These are phyloP conservation scores for Tetrastigma voinierianum DNA, from an alignment of 164 flowering plant genomes.

Conservation along the genomic window DNA sequence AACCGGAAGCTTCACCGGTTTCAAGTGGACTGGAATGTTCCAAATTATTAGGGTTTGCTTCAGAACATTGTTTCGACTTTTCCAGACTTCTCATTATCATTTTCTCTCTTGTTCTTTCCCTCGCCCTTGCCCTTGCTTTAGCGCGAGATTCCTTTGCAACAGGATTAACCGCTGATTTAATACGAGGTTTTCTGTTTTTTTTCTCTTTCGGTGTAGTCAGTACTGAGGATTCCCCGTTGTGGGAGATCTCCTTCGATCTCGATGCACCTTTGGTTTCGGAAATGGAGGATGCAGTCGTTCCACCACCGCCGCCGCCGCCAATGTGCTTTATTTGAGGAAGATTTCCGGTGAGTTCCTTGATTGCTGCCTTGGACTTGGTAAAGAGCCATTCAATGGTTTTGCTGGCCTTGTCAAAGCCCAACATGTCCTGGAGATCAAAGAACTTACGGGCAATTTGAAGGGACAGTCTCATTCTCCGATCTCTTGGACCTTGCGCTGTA, in stretches of 20 bases:
- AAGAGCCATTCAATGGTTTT: constrained; percentile 41
- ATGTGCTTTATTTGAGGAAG: constrained; percentile 2
- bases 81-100: constrained; percentile 13
- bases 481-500: constrained; percentile 37
- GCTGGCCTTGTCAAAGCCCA: constrained; percentile 41
- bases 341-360: constrained; percentile 23
- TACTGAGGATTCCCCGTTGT: not conserved
- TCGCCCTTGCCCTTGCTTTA: constrained; percentile 38
- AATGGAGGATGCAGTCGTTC: constrained; percentile 10
- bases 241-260: not conserved
- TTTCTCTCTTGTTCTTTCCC: constrained; percentile 31
- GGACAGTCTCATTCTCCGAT: constrained; percentile 37
- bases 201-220: not conserved
- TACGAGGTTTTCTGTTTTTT: constrained; percentile 11
- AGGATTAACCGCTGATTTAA: not conserved
- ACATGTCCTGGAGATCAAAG: constrained; percentile 41
- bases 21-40: constrained; percentile 6
- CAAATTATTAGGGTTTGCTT: constrained; percentile 23
- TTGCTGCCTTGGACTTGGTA: constrained; percentile 28
- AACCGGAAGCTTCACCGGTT: not conserved
- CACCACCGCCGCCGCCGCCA: constrained; percentile 1
- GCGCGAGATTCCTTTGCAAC: constrained; percentile 24
- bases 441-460: constrained; percentile 35
- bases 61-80: constrained; percentile 5
- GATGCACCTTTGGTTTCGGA: constrained; percentile 20